Conservation (phyloP, 345 rosid species). For the Eucalyptus marginata region DNA sequence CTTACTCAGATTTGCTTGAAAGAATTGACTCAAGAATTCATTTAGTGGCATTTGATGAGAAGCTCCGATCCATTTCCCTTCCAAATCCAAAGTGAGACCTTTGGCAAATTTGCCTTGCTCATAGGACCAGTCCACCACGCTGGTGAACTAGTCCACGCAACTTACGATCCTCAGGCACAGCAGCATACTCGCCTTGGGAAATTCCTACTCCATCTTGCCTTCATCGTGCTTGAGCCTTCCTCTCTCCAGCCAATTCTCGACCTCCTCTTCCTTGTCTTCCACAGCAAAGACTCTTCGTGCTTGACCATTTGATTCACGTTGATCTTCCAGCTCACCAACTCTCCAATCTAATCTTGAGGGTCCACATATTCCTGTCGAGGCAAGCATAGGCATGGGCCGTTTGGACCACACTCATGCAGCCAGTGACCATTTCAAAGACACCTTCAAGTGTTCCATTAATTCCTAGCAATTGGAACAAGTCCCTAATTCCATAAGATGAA, state of each 20-base stretch:
- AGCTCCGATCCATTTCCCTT: not conserved
- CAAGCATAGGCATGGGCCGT: not conserved
- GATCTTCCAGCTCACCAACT: not conserved
- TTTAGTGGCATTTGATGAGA: not conserved
- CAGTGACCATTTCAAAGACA: not conserved
- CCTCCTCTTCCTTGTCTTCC: not conserved
- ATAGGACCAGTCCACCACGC: not conserved
- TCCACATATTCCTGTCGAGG: not conserved
- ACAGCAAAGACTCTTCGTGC: not conserved
- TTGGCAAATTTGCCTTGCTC: not conserved
- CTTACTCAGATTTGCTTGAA: not conserved
- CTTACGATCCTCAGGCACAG: not conserved
- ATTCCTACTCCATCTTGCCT: not conserved
- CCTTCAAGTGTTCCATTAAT: not conserved
- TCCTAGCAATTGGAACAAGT: not conserved
- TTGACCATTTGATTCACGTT: not conserved
- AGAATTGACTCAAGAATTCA: not conserved
- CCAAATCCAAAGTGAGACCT: not conserved
- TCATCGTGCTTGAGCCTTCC: not conserved
- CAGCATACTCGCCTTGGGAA: not conserved
- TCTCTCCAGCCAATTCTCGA: not conserved
- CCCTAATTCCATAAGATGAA: not conserved
- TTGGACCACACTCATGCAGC: not conserved
- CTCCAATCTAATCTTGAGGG: not conserved
- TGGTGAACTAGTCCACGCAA: not conserved